A percentile compares a stretch with the other conserved stretches of the same genome.
Evolutionary conservation across 768 basidiomycete species (phyloP).

Genomic region (Naganishia kalamii): DNA sequence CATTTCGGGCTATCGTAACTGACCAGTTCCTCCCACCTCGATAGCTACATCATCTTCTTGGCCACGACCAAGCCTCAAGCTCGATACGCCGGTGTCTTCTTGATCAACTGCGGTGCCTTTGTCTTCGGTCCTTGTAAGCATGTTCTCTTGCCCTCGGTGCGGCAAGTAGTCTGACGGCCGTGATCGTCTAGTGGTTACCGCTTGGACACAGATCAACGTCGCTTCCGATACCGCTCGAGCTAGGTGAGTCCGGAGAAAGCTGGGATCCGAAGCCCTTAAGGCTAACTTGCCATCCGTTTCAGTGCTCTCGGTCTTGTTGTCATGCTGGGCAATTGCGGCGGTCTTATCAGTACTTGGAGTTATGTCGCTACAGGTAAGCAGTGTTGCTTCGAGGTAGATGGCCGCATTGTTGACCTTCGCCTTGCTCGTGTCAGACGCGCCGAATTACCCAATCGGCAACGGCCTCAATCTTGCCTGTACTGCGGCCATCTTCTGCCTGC

Average conservation of each 20-base stretch:
- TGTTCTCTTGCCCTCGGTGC: background rate
- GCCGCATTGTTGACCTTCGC: background rate
- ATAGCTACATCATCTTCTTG: constrained; percentile 15
- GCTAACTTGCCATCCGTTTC: background rate
- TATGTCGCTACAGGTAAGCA: constrained; percentile 8
- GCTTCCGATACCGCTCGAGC: constrained; percentile 26
- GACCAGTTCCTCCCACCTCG: background rate
- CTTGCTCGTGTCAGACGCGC: background rate
- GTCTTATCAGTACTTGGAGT: constrained; percentile 23
- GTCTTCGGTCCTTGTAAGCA: constrained; percentile 9
- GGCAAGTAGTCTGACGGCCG: background rate
- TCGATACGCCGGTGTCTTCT: constrained; percentile 24
- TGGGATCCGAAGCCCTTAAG: background rate
- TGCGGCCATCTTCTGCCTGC: background rate
- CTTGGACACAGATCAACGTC: constrained; percentile 28
- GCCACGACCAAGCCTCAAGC: constrained; percentile 19
- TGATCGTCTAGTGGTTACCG: constrained; percentile 22
- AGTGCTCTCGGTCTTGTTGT: constrained; percentile 28
- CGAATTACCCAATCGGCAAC: constrained; percentile 18
- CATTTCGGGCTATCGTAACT: constrained; percentile 15
- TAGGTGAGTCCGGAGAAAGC: background rate
- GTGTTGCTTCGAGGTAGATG: background rate
- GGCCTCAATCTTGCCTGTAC: constrained; percentile 19
- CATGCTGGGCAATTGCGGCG: constrained; percentile 28
- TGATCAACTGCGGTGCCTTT: constrained; percentile 21